Conservation (phyloP, 768 basidiomycete species). For the Gymnopilus dilepis region DNA sequence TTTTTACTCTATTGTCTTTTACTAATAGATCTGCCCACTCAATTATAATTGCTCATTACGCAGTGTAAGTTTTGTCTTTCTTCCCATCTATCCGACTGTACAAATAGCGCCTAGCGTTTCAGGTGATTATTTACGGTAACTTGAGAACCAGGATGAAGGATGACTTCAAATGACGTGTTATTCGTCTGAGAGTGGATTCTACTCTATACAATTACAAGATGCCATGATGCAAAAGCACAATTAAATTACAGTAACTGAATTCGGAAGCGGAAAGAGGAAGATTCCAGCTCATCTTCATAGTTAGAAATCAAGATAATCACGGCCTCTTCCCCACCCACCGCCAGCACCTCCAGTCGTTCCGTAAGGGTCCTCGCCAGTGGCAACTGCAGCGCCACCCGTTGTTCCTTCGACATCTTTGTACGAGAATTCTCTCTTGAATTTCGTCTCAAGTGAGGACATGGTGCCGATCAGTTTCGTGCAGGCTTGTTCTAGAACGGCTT, state of each 20-base stretch:
- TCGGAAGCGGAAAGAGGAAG: slow-evolving; percentile 1
- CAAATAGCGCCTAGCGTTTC: background rate
- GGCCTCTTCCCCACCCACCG: slow-evolving; percentile 49
- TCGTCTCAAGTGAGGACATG: slow-evolving; percentile 68
- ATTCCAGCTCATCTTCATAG: slow-evolving; percentile 23
- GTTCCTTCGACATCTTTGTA: slow-evolving; percentile 73
- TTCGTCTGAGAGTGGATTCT: too few species aligned
- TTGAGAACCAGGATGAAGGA: background rate
- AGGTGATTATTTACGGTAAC: background rate
- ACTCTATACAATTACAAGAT: background rate
- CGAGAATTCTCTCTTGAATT: slow-evolving; percentile 84
- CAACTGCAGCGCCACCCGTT: slow-evolving; percentile 33
- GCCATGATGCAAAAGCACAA: too few species aligned
- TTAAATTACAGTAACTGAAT: slow-evolving; percentile 20
- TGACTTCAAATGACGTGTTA: background rate
- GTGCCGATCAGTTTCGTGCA: slow-evolving; percentile 81
- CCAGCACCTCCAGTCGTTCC: slow-evolving; percentile 35
- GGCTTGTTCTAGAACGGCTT: slow-evolving; percentile 82
- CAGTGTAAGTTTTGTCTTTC: background rate
- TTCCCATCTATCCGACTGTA: background rate
- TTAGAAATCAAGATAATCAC: slow-evolving; percentile 61
- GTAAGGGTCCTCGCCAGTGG: slow-evolving; percentile 31
- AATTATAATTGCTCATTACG: background rate
- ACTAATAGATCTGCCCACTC: background rate
- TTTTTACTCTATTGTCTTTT: background rate